Conservation (phyloP, 768 basidiomycete species). For the Hypholoma sublateritium region DNA sequence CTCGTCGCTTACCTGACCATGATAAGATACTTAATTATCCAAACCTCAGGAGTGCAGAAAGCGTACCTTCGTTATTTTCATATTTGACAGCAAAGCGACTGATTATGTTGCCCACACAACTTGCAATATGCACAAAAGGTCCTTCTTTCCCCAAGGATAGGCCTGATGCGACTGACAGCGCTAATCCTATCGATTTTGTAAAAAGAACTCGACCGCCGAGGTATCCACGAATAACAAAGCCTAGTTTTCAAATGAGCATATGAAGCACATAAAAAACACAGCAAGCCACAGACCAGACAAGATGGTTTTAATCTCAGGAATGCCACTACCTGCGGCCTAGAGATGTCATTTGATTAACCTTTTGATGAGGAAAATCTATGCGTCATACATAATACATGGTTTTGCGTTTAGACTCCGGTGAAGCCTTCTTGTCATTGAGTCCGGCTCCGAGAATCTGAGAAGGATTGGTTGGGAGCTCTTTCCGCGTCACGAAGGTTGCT, state of each 20-base stretch:
- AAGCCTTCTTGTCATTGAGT: constrained; percentile 34
- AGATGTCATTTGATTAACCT: not conserved
- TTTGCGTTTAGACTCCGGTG: constrained; percentile 48
- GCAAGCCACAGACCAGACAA: constrained; percentile 58
- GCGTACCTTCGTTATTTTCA: constrained; percentile 88
- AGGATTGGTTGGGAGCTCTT: constrained; percentile 70
- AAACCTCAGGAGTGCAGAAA: not conserved
- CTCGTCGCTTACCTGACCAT: constrained; percentile 78
- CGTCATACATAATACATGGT: constrained; percentile 78
- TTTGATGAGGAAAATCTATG: constrained; percentile 11
- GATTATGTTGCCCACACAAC: constrained; percentile 91
- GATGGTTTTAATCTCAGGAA: constrained; percentile 96
- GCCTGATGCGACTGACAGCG: constrained; percentile 90
- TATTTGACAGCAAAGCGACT: constrained; percentile 87
- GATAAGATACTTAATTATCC: not conserved
- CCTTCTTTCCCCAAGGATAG: constrained; percentile 76
- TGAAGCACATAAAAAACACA: too few relatives aligned
- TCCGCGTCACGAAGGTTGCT: constrained; percentile 82
- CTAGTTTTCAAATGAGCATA: constrained; percentile 33
- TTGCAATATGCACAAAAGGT: constrained; percentile 88
- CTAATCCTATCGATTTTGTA: constrained; percentile 86
- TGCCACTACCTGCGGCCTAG: constrained; percentile 92
- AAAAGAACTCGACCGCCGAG: constrained; percentile 88
- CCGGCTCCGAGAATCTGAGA: constrained; percentile 37
- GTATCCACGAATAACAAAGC: constrained; percentile 97